Evolutionary conservation across 2,329 filamentous ascomycete genomes (phyloP).

Genomic region (Neonectria magnoliae): DNA sequence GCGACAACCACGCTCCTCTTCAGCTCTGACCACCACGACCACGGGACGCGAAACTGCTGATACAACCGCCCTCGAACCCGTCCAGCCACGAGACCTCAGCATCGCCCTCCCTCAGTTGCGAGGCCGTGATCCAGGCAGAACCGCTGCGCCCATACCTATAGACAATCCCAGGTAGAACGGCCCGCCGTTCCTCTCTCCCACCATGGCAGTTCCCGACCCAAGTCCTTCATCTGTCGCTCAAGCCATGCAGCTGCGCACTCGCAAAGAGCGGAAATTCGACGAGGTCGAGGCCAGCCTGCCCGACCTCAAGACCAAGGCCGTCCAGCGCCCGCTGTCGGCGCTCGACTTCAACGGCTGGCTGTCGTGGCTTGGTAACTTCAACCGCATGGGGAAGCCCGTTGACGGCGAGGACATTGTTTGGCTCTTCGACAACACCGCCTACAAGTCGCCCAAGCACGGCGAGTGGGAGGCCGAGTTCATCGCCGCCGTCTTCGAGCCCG

Average conservation of each 20-base stretch:
- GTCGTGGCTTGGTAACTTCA: conserved; percentile 61
- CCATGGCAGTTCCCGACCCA: conserved; percentile 40
- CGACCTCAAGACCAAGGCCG: conserved; percentile 44
- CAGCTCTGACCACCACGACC: conserved; percentile 1
- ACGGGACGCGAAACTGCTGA: conserved; percentile 21
- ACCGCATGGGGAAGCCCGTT: conserved; percentile 69
- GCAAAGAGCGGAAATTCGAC: conserved; percentile 59
- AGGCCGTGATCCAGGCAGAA: conserved; percentile 6
- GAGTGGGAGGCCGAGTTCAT: conserved; percentile 86
- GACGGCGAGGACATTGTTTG: conserved; percentile 79
- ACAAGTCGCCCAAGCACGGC: conserved; percentile 59
- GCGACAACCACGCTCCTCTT: not conserved
- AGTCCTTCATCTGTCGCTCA: conserved; percentile 44
- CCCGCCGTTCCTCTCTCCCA: conserved; percentile 17
- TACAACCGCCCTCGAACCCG: not conserved
- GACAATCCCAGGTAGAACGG: conserved; percentile 7
- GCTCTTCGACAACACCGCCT: conserved; percentile 91
- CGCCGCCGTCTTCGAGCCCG: conserved; percentile 80
- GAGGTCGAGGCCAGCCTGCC: conserved; percentile 61
- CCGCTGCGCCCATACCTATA: conserved; percentile 4
- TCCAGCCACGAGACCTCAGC: conserved; percentile 18
- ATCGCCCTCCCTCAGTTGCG: conserved; percentile 1
- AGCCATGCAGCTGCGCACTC: conserved; percentile 62
- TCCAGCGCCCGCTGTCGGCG: conserved; percentile 46
- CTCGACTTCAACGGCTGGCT: conserved; percentile 49